These are phyloP conservation scores for Alternaria burnsii DNA, from an alignment of 2,329 filamentous ascomycete species.

Conservation along the genomic window DNA sequence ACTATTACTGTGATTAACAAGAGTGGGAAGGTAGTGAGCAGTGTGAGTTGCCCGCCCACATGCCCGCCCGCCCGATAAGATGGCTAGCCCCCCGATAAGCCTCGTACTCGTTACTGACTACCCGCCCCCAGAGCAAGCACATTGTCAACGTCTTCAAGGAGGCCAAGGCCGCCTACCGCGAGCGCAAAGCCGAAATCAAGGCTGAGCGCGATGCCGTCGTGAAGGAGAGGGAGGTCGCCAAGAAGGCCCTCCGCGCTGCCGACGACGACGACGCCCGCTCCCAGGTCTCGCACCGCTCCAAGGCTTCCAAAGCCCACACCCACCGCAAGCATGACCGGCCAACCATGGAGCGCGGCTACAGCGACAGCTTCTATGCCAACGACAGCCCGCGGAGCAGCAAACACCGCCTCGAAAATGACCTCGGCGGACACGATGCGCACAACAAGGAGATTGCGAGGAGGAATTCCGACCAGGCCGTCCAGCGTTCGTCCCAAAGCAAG, in stretches of 20 bases:
- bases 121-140: conserved; percentile 77
- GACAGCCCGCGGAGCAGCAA: conserved; percentile 36
- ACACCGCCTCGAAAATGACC: conserved; percentile 44
- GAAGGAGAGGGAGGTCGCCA: conserved; percentile 68
- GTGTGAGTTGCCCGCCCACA: conserved; percentile 63
- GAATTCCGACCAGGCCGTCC: conserved; percentile 52
- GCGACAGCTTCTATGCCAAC: conserved; percentile 57
- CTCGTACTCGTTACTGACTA: conserved; percentile 21
- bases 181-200: conserved; percentile 84
- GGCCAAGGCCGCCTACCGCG: conserved; percentile 84
- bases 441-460: conserved; percentile 53
- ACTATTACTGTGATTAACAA: conserved; percentile 91
- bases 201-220: conserved; percentile 70
- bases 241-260: conserved; percentile 55
- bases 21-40: conserved; percentile 90
- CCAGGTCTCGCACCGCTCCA: conserved; percentile 40
- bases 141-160: conserved; percentile 91
- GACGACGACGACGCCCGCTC: conserved; percentile 51
- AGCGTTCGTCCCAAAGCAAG: conserved; percentile 22
- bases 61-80: conserved; percentile 10
- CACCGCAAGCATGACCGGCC: conserved; percentile 44
- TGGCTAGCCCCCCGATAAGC: conserved; percentile 17
- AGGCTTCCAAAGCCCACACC: conserved; percentile 31
- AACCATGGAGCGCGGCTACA: conserved; percentile 55
- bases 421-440: conserved; percentile 42